Conservation (phyloP, 257 asterid species). For the Solanum sejunctum region DNA sequence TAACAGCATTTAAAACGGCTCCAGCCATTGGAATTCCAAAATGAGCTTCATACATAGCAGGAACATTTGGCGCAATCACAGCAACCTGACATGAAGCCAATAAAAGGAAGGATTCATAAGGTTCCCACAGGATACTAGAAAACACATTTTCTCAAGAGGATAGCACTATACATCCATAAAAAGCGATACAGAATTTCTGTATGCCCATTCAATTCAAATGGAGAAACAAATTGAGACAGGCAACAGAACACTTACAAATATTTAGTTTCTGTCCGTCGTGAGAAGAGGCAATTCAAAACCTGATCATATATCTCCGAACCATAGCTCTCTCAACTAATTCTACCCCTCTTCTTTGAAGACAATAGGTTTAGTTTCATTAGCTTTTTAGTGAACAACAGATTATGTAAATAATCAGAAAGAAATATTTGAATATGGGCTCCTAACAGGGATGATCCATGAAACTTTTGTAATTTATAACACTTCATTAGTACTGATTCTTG, state of each 20-base stretch:
- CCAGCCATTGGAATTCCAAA: slow-evolving; percentile 96
- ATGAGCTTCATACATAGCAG: slow-evolving; percentile 85
- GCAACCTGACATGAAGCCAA: slow-evolving; percentile 51
- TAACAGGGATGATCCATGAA: not conserved
- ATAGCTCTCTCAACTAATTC: not conserved
- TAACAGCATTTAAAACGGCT: slow-evolving; percentile 83
- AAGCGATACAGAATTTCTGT: not conserved
- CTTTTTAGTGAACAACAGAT: not conserved
- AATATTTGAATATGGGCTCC: not conserved
- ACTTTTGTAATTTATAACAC: not conserved
- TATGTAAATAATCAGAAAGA: not conserved
- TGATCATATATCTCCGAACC: not conserved
- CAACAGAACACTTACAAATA: not conserved
- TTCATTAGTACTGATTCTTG: not conserved
- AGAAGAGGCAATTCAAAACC: not conserved
- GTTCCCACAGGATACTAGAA: not conserved
- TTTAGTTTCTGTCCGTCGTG: not conserved
- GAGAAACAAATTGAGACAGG: not conserved
- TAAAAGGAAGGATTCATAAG: not conserved
- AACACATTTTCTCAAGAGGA: not conserved
- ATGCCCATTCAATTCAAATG: not conserved
- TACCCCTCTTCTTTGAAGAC: not conserved
- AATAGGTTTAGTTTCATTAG: not conserved
- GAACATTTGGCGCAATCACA: slow-evolving; percentile 85
- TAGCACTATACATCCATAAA: not conserved